Evolutionary conservation across 176 grass and related monocot genomes (phyloP), one percentile per base, ranked within the genome.

Genomic region (Dactylis glomerata): DNA sequence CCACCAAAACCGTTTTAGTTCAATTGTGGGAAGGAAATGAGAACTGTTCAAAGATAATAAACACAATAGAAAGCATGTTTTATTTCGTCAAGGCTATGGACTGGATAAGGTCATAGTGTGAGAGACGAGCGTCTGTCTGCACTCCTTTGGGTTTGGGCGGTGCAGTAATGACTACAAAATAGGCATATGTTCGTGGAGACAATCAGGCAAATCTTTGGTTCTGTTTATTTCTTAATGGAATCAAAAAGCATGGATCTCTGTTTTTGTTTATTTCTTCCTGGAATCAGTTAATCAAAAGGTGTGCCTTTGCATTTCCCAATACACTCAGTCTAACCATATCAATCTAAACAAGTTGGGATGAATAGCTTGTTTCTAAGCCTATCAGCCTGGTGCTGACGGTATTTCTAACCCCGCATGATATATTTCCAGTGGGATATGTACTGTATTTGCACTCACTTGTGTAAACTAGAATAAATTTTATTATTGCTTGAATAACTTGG

Each of bases 391-490:
- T 68, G 65, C 65, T 38, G 65, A 12, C 33, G 34, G 33, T 68
- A 38, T 37, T 68, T 33, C 65, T 68, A 19, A 33, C 32, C 33
- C 65, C 19, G 10, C 65, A 68, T 68, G 33, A 68, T 3, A 68
- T 68, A 68, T 68, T 22, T 37, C 9, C 8, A 8, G 1, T 51
- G 78, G 17, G 30, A 52, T 31, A 8, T 84, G 49, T n/a, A 44
- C 26, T 84, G 22, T n/a, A 83, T 73, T 73, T 84, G n/a, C 36
- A 28, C 45, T 28, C 10, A 44, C 22, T 55, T n/a, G n/a, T n/a
- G n/a, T n/a, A n/a, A n/a, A n/a, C n/a, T n/a, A n/a, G n/a, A n/a
- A n/a, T n/a, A n/a, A n/a, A n/a, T n/a, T n/a, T n/a, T n/a, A n/a
- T n/a, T n/a, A n/a, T n/a, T n/a, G n/a, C n/a, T n/a, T n/a, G n/a